These are phyloP conservation scores for Anthracocystis setariae DNA, from an alignment of 1,284 basidiomycete species.

Conservation along the genomic window DNA sequence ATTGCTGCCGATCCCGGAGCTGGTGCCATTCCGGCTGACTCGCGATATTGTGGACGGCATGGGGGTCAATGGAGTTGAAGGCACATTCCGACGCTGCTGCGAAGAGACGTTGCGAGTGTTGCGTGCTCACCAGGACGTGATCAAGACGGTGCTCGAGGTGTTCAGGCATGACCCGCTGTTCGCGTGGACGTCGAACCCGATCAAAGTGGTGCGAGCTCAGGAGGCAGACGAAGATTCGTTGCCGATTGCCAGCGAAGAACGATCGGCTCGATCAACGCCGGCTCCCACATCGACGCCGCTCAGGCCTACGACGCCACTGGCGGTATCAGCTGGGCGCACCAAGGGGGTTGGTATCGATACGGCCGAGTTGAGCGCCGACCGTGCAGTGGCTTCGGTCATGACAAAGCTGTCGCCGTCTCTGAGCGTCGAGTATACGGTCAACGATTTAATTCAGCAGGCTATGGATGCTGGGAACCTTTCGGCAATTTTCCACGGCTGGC, in stretches of 20 bases:
- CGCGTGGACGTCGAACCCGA: constrained; percentile 74
- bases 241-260: constrained; percentile 15
- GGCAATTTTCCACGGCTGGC: constrained; percentile 74
- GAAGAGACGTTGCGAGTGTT: constrained; percentile 93
- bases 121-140: constrained; percentile 82
- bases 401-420: constrained; percentile 82
- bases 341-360: constrained; percentile 61
- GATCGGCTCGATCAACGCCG: constrained; percentile 18
- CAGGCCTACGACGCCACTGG: constrained; percentile 25
- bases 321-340: not conserved
- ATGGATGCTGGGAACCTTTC: constrained; percentile 81
- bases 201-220: constrained; percentile 55
- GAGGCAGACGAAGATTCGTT: constrained; percentile 27
- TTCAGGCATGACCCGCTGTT: constrained; percentile 97
- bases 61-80: constrained; percentile 87
- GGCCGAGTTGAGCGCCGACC: constrained; percentile 86
- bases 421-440: constrained; percentile 91
- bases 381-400: constrained; percentile 74
- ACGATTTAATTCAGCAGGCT: constrained; percentile 89
- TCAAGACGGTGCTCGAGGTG: constrained; percentile 94
- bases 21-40: constrained; percentile 93
- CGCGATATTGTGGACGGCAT: constrained; percentile 92
- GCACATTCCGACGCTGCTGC: constrained; percentile 92
- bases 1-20: constrained; percentile 82
- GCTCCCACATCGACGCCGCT: constrained; percentile 16